These are phyloP conservation scores for Cicer bijugum DNA, from an alignment of 306 rosid species.

Conservation along the genomic window DNA sequence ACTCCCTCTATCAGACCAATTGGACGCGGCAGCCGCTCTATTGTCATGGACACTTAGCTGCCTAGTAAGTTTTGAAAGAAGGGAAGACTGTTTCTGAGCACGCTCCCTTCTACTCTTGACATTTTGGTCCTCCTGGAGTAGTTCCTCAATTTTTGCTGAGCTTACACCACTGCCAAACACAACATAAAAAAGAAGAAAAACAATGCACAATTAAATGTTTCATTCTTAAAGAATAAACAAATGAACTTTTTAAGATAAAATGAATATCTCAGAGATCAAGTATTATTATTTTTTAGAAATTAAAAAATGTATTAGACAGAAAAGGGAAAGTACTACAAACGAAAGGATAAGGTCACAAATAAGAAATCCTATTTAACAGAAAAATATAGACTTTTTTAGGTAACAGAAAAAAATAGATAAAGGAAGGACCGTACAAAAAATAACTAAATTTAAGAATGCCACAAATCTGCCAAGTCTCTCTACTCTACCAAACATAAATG, in stretches of 20 bases:
- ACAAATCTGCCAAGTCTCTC: conserved; percentile 25
- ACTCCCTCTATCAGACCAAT: conserved; percentile 55
- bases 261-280: conserved; percentile 34
- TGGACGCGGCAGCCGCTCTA: conserved; percentile 56
- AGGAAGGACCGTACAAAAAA: background rate
- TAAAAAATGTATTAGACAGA: conserved; percentile 3
- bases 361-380: conserved; percentile 28
- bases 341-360: conserved; percentile 31
- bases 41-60: conserved; percentile 62
- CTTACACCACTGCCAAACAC: conserved; percentile 56
- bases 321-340: conserved; percentile 6
- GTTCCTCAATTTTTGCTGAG: conserved; percentile 59
- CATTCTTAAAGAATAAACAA: conserved; percentile 24
- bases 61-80: conserved; percentile 60
- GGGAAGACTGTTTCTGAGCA: conserved; percentile 61
- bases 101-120: conserved; percentile 59
- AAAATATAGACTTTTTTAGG: background rate
- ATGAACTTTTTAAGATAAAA: conserved; percentile 12
- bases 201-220: conserved; percentile 18
- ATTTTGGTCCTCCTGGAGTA: conserved; percentile 58
- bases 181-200: conserved; percentile 5
- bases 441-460: background rate
- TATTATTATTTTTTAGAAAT: background rate
- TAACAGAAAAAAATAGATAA: conserved; percentile 5
- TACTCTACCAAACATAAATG: conserved; percentile 31